Evolutionary conservation across 1,284 basidiomycete species (phyloP).

Genomic region (Entoloma clypeatum): DNA sequence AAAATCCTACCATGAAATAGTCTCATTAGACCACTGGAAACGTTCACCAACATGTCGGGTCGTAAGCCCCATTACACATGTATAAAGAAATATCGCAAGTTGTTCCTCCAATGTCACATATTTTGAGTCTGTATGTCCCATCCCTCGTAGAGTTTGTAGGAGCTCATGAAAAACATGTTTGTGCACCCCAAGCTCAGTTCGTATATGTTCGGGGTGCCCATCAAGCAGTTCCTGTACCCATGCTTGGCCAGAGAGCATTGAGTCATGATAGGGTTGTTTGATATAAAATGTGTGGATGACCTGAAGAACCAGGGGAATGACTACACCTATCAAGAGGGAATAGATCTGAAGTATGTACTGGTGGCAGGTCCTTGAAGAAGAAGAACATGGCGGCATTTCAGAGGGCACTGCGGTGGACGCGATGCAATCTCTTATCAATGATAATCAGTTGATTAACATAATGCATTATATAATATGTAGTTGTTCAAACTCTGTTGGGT

Average conservation of each 20-base stretch:
- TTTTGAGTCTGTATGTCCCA: conserved; percentile 1
- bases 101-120: conserved; percentile 22
- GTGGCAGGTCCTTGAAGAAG: no score
- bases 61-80: conserved; percentile 27
- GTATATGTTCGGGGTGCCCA: conserved; percentile 27
- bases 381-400: no score
- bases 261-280: conserved; percentile 29
- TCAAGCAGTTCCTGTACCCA: conserved; percentile 31
- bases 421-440: no score
- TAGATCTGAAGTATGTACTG: no score
- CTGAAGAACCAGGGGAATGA: no score
- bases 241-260: conserved; percentile 21
- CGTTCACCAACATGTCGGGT: conserved; percentile 28
- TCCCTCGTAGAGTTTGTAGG: conserved; percentile 15
- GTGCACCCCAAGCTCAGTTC: conserved; percentile 22
- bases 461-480: no score
- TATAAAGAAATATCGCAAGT: conserved; percentile 32
- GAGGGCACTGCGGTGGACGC: no score
- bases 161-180: conserved; percentile 26
- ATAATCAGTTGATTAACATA: no score
- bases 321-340: no score
- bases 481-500: no score
- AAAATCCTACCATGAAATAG: conserved; percentile 26
- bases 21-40: conserved; percentile 29
- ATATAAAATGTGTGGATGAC: no score